Evolutionary conservation across 768 basidiomycete genomes (phyloP).

Genomic region (Tephrocybe sp.): DNA sequence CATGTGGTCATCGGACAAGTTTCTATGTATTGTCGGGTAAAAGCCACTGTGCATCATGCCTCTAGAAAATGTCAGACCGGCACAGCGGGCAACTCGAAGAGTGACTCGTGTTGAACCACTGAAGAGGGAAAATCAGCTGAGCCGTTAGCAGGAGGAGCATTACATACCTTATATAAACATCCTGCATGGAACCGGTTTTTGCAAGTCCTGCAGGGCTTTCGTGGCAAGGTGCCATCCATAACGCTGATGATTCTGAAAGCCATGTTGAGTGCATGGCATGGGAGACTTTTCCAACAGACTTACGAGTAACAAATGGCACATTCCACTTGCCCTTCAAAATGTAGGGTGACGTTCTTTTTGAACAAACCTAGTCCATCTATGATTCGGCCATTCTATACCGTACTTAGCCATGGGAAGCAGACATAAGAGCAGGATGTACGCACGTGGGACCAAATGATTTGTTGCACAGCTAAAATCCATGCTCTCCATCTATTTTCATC

Average conservation of each 20-base stretch:
- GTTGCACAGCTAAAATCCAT: slow-evolving; percentile 92
- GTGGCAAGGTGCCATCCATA: slow-evolving; percentile 78
- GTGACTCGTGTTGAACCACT: slow-evolving; percentile 92
- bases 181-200: slow-evolving; percentile 92
- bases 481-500: slow-evolving; percentile 89
- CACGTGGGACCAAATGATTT: slow-evolving; percentile 86
- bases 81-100: slow-evolving; percentile 91
- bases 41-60: slow-evolving; percentile 25
- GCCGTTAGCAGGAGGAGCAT: neutral
- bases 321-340: slow-evolving; percentile 95
- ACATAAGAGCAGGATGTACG: slow-evolving; percentile 22
- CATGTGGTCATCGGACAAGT: too few species aligned
- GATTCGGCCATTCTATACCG: slow-evolving; percentile 78
- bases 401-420: neutral
- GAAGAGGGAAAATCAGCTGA: slow-evolving; percentile 3
- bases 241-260: slow-evolving; percentile 79
- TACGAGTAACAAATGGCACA: slow-evolving; percentile 97
- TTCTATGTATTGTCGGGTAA: slow-evolving; percentile 30
- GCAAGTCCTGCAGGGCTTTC: slow-evolving; percentile 91
- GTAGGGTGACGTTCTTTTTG: slow-evolving; percentile 89
- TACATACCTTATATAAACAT: slow-evolving; percentile 82
- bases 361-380: slow-evolving; percentile 86
- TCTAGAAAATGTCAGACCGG: slow-evolving; percentile 74
- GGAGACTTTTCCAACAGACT: slow-evolving; percentile 22
- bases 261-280: neutral